Percentiles rank a stretch among this genome's conserved stretches.
Evolutionary conservation across 306 rosid genomes (phyloP).

Genomic region (Hippophae rhamnoides): DNA sequence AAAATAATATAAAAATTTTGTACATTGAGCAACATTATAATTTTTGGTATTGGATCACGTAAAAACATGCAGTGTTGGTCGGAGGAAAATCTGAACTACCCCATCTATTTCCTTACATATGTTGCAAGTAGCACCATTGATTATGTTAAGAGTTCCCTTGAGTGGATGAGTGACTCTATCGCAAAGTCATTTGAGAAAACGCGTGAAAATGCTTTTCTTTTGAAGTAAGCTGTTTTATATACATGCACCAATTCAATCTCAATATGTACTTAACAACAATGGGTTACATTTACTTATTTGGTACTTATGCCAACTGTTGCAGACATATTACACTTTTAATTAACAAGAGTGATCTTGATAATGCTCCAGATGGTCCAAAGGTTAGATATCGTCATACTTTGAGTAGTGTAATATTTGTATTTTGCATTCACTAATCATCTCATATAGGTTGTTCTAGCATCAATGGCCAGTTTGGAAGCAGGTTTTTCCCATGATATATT

Average conservation of each 20-base stretch:
- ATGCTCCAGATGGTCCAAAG: constrained; percentile 94
- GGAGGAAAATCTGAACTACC: constrained; percentile 68
- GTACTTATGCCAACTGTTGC: constrained; percentile 33
- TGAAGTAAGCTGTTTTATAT: constrained; percentile 56
- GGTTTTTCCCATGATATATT: constrained; percentile 97
- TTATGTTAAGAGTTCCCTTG: constrained; percentile 84
- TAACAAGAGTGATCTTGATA: constrained; percentile 78
- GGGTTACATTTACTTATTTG: constrained; percentile 18
- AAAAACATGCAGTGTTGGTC: constrained; percentile 74
- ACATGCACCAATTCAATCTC: neutral
- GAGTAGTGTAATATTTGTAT: constrained; percentile 13
- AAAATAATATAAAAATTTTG: neutral
- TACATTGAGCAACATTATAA: neutral
- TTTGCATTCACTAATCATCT: constrained; percentile 15
- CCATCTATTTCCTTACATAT: constrained; percentile 70
- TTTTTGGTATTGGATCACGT: constrained; percentile 24
- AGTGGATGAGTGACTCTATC: constrained; percentile 98
- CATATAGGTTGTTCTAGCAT: constrained; percentile 76
- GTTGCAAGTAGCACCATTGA: constrained; percentile 88
- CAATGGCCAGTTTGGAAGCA: constrained; percentile 99
- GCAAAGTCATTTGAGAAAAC: constrained; percentile 91
- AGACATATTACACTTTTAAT: constrained; percentile 59
- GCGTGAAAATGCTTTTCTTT: constrained; percentile 78
- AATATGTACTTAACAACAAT: constrained; percentile 1
- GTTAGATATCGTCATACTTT: constrained; percentile 27